Evolutionary conservation across 495 filamentous ascomycete genomes (phyloP), one percentile per base, ranked within the genome.

Genomic region (Aspergillus incahuasiensis): DNA sequence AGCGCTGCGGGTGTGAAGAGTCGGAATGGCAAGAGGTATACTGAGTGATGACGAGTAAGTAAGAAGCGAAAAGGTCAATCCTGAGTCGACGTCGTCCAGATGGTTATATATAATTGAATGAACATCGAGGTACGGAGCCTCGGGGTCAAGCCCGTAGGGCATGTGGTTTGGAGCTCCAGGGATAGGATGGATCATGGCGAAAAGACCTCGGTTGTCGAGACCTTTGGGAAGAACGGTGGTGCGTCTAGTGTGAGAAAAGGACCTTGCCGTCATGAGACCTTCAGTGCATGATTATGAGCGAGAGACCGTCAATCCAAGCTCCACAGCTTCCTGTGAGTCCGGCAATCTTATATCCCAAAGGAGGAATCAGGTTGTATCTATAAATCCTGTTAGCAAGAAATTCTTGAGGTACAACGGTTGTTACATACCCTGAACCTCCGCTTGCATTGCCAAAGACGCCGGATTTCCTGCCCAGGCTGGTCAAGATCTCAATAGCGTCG

Each of bases 401-500:
- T 3, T 5, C 21, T 32, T 52, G 6, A 11, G 52, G n/a, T 54
- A 48, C 61, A 9, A 54, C 13, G 9, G 8, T 35, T 15, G 25
- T 5, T 38, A 75, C 85, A 66, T 83, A 97, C 94, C 85, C 84
- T 61, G 85, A 87, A 48, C 94, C 92, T 45, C 91, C 91, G 54
- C 74, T 72, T 11, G 85, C 69, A 64, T 96, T 96, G 15, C 94
- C 94, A 78, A 83, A 97, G 39, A 95, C 65, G 41, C 86, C 84
- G 5, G 92, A 97, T 67, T 85, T 88, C 56, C 94, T 80, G 28
- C 91, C 92, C 25, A 88, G 71, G 63, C 87, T 96, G 7, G 94
- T 97, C 64, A 97, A 68, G 54, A 98, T 87, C 65, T 96, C 90
- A 50, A 98, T 82, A 13, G 84, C 94, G 68, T 96, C 91, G 57